phyloP scores from a whole-genome alignment of 768 basidiomycete species.

The Podaxis rugospora region DNA sequence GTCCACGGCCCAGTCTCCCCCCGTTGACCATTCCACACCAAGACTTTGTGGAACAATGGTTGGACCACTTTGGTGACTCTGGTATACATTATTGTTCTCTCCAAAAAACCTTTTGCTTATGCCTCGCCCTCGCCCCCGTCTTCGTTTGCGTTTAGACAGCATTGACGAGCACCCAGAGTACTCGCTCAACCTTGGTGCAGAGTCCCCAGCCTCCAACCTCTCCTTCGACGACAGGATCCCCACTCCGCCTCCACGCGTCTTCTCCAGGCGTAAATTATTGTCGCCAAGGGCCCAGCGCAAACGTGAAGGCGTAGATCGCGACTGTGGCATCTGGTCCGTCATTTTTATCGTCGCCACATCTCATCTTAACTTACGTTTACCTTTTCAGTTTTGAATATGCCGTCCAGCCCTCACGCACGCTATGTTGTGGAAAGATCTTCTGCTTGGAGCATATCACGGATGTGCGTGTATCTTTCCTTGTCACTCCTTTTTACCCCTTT shows the following conservation, averaged over 20 bases:
- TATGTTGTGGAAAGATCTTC: constrained; percentile 29
- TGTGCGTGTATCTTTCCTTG: constrained; percentile 16
- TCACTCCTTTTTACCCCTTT: neutral
- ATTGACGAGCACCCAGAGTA: constrained; percentile 25
- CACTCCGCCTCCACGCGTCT: neutral
- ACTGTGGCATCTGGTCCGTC: constrained; percentile 11
- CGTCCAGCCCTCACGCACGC: constrained; percentile 23
- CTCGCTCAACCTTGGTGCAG: constrained; percentile 22
- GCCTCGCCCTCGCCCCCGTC: neutral
- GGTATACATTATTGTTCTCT: neutral
- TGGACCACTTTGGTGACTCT: constrained; percentile 1
- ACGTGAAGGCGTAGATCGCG: neutral
- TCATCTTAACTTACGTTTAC: neutral
- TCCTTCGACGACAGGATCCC: neutral
- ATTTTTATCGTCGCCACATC: neutral
- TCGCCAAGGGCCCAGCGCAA: neutral
- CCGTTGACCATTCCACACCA: constrained; percentile 1
- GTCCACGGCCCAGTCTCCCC: constrained; percentile 2
- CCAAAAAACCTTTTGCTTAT: neutral
- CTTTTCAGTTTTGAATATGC: constrained; percentile 26
- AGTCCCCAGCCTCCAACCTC: constrained; percentile 16
- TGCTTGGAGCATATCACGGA: constrained; percentile 28
- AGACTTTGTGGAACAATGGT: constrained; percentile 4
- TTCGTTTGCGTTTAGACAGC: constrained; percentile 13
- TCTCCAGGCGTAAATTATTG: neutral